Evolutionary conservation across 2,329 filamentous ascomycete genomes (phyloP), one percentile per base, ranked within the genome.

Genomic region (Aspergillus sp.): DNA sequence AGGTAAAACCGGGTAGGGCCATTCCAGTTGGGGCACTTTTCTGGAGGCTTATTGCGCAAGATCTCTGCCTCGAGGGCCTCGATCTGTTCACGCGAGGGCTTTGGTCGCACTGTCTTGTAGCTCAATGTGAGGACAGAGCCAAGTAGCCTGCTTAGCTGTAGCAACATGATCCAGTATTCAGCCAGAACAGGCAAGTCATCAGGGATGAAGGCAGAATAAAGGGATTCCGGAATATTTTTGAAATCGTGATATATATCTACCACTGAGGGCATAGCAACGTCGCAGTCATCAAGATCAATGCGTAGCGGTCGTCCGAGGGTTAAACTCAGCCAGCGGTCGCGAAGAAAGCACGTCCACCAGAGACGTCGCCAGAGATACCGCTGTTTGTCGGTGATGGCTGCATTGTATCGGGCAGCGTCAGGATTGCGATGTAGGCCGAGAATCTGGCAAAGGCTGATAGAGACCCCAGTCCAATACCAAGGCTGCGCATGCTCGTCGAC

Each of bases 381-480:
- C 51, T 69, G 67, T 17, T 58, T 63, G 22, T 56, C 56, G 2
- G 58, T 62, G 19, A 71, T 65, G 20, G 59, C 56, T 8, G 64
- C 57, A 46, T 66, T 66, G 17, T 47, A 60, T 20, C 46, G 54
- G 9, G 56, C 50, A 4, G 42, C 40, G 41, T 63, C 58, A 0
- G 68, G 68, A 33, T 60, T 63, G 50, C 73, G 73, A 61, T 80
- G 77, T 0, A 80, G 66, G 0, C 79, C 78, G 2, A 79, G 69
- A 3, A 73, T 75, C 27, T 80, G 77, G 15, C 73, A 75, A 3
- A 80, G 68, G 27, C 68, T 72, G 50, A 80, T 75, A 5, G 78
- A 77, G 22, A 77, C 69, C n/a, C 78, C 76, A 4, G 73, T 75
- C 77, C 78, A 80, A 54, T 79, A 76, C 77, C 77, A 80, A 0